A percentile compares a stretch with the other conserved stretches of the same genome.
Evolutionary conservation across 169 alveolate species (phyloP).

Genomic region (Plasmodium ovale): DNA sequence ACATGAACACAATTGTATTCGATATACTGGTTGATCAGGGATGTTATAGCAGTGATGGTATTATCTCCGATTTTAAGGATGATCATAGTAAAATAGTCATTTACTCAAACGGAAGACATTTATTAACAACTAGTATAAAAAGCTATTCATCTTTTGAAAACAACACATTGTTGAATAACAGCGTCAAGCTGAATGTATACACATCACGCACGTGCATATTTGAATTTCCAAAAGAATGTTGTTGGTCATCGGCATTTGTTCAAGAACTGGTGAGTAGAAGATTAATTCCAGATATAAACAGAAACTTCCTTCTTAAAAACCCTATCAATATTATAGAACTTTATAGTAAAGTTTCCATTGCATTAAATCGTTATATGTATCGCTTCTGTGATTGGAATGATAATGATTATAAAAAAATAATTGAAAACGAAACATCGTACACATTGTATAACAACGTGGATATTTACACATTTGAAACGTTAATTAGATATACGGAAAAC

Average conservation of each 20-base stretch:
- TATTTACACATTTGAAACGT: conserved; percentile 55
- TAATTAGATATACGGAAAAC: conserved; percentile 63
- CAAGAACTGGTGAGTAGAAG: conserved; percentile 64
- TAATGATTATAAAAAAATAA: conserved; percentile 45
- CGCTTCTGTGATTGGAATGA: conserved; percentile 71
- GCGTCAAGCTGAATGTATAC: conserved; percentile 45
- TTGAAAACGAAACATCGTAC: conserved; percentile 32
- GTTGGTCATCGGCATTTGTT: conserved; percentile 73
- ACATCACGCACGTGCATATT: conserved; percentile 62
- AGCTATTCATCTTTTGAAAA: conserved; percentile 21
- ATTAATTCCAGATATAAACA: conserved; percentile 54
- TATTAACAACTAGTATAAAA: conserved; percentile 65
- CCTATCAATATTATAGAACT: conserved; percentile 68
- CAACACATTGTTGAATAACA: conserved; percentile 10
- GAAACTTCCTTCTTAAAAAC: conserved; percentile 58
- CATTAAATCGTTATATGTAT: conserved; percentile 66
- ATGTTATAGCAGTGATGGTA: conserved; percentile 47
- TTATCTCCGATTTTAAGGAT: conserved; percentile 5
- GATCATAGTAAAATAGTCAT: conserved; percentile 62
- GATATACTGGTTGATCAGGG: conserved; percentile 76
- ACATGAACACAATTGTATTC: conserved; percentile 73
- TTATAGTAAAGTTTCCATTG: conserved; percentile 67
- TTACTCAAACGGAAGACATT: conserved; percentile 70
- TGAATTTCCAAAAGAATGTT: conserved; percentile 74
- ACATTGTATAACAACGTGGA: conserved; percentile 47